These are phyloP conservation scores for Apiospora hydei DNA, from an alignment of 2,329 filamentous ascomycete species.

Conservation along the genomic window DNA sequence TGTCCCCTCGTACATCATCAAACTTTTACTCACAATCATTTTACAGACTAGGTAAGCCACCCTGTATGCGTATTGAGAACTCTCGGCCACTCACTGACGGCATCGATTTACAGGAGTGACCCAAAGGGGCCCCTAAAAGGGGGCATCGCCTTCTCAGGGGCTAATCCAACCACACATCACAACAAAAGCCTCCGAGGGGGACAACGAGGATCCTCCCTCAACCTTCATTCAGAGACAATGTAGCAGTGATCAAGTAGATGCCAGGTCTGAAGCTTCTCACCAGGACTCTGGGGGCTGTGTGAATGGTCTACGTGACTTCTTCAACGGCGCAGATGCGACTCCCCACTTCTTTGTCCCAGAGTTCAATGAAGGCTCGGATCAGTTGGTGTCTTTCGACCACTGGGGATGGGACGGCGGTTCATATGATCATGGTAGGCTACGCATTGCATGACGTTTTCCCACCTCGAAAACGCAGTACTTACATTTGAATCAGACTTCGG, in stretches of 20 bases:
- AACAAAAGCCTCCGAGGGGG: neutral
- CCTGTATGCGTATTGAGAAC: neutral
- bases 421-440: neutral
- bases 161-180: neutral
- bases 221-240: neutral
- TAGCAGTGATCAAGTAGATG: neutral
- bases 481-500: neutral
- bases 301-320: neutral
- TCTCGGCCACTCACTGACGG: neutral
- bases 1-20: neutral
- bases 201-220: neutral
- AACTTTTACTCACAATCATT: neutral
- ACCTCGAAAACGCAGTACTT: neutral
- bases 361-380: neutral
- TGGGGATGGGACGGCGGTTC: neutral
- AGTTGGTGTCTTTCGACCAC: neutral
- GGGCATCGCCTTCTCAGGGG: neutral
- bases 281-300: neutral
- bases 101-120: neutral
- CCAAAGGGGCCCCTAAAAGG: neutral
- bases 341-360: neutral
- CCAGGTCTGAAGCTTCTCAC: neutral
- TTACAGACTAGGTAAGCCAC: neutral
- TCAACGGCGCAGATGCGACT: neutral
- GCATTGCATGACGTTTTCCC: neutral